Conservation (phyloP, 352 stramenopile genomes). For the Phytophthora meadii region DNA sequence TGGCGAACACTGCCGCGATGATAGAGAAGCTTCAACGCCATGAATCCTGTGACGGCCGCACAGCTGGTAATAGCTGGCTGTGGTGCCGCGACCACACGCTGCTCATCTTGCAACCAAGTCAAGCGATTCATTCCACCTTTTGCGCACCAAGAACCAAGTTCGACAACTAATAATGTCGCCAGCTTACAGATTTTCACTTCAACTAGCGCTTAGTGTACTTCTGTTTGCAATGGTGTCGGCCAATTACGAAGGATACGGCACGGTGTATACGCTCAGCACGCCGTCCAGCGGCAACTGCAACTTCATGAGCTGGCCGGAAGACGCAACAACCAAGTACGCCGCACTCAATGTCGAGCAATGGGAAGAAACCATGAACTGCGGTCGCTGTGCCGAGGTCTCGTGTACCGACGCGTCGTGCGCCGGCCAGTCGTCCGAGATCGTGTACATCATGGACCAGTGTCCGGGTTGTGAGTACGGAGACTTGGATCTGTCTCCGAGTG, state of each 20-base stretch:
- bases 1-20: constrained; percentile 5
- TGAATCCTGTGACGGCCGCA: constrained; percentile 8
- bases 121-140: constrained; percentile 15
- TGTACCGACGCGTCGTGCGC: constrained; percentile 62
- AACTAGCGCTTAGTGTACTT: constrained; percentile 14
- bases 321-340: constrained; percentile 45
- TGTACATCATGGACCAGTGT: constrained; percentile 78
- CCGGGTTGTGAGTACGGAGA: constrained; percentile 57
- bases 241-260: constrained; percentile 24
- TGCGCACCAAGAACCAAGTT: neutral
- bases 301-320: constrained; percentile 43
- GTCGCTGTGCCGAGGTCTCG: constrained; percentile 50
- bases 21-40: constrained; percentile 19
- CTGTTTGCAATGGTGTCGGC: constrained; percentile 3
- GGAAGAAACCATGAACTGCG: constrained; percentile 53
- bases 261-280: constrained; percentile 40
- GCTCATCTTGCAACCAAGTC: neutral
- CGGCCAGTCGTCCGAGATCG: constrained; percentile 49
- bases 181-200: constrained; percentile 15
- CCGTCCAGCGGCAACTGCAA: constrained; percentile 54
- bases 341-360: constrained; percentile 53
- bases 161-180: constrained; percentile 15
- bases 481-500: constrained; percentile 61
- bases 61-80: constrained; percentile 20
- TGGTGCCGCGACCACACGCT: constrained; percentile 21